Evolutionary conservation across 2,329 filamentous ascomycete species (phyloP).

Genomic region (Trichoderma pleuroti): DNA sequence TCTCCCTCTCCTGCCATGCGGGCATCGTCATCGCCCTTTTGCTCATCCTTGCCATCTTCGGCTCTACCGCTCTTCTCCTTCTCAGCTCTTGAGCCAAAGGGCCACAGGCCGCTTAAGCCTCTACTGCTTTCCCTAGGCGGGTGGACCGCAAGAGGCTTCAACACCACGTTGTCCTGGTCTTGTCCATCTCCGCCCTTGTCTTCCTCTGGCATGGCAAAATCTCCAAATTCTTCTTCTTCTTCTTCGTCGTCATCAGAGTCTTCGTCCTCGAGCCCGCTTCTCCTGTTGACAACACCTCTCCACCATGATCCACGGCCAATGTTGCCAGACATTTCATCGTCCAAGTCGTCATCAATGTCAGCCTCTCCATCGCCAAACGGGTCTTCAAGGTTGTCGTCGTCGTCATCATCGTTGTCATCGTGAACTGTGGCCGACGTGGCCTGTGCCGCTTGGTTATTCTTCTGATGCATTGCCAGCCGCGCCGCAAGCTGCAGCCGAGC

Average conservation of each 20-base stretch:
- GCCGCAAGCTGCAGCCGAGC: conserved; percentile 89
- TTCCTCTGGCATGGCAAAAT: conserved; percentile 63
- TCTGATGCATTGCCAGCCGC: conserved; percentile 71
- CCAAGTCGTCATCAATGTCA: conserved; percentile 52
- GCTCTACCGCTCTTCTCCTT: conserved; percentile 31
- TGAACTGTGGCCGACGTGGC: conserved; percentile 43
- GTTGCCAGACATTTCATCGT: conserved; percentile 40
- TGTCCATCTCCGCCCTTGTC: conserved; percentile 33
- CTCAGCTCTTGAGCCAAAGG: conserved; percentile 46
- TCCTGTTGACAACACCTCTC: conserved; percentile 39
- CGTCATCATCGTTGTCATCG: conserved; percentile 41
- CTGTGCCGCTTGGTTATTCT: conserved; percentile 51
- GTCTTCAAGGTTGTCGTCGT: conserved; percentile 37
- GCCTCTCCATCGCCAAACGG: conserved; percentile 55
- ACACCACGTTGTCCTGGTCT: conserved; percentile 41
- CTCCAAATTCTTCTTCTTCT: conserved; percentile 61
- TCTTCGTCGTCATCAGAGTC: conserved; percentile 45
- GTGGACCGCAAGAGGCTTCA: conserved; percentile 54
- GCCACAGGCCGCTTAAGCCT: conserved; percentile 54
- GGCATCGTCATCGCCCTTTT: not conserved
- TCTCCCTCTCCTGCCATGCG: conserved; percentile 28
- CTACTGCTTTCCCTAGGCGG: conserved; percentile 42
- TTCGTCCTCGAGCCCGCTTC: conserved; percentile 42
- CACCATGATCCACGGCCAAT: conserved; percentile 46
- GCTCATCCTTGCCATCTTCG: conserved; percentile 27